Evolutionary conservation across 208 protist genomes (phyloP), one percentile per base, ranked within the genome.

Genomic region (Leishmania tarentolae): DNA sequence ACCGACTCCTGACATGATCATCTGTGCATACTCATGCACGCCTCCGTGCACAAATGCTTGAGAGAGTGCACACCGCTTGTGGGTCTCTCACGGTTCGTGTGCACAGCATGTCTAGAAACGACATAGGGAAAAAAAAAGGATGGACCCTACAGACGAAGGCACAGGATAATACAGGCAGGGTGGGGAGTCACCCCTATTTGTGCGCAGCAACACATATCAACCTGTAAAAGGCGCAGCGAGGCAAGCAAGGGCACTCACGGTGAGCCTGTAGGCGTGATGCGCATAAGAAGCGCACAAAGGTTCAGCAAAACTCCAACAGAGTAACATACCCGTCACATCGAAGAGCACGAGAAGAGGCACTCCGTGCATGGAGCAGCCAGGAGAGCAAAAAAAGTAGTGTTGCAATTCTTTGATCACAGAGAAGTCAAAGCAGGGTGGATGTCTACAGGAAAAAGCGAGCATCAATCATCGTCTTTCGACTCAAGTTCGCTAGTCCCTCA

Each of bases 381-480:
- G 31, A 37, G 44, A 37, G 3, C 69, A 28, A 53, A 13, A 53
- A 13, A 31, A 6, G 50, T 28, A 28, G 69, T 24, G 8, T 40
- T 21, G 13, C 46, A 50, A 31, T 31, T 47, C 46, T 19, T 53
- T 13, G 13, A 52, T 37, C n/a, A 53, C 50, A 37, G 13, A 53
- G 8, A 37, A 73, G 44, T 21, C 69, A 73, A 35, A 53, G 69
- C 69, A 71, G 65, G 31, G 28, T 35, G 6, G 3, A 28, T 61
- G 15, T 21, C 57, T 78, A 97, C 56, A 96, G 53, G 68, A 97
- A 96, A 76, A 97, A 96, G 35, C 90, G 74, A 72, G 89, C 87
- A 75, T 97, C 93, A 59, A 96, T 93, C 70, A 96, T 87, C 2
- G 93, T 95, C 61, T 97, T 97, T 24, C 78, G 76, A 69, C 93